Percentiles rank a stretch among this genome's conserved stretches.
These are phyloP conservation scores for Dillenia suffruticosa DNA, from an alignment of 164 flowering plant species.

Conservation along the genomic window DNA sequence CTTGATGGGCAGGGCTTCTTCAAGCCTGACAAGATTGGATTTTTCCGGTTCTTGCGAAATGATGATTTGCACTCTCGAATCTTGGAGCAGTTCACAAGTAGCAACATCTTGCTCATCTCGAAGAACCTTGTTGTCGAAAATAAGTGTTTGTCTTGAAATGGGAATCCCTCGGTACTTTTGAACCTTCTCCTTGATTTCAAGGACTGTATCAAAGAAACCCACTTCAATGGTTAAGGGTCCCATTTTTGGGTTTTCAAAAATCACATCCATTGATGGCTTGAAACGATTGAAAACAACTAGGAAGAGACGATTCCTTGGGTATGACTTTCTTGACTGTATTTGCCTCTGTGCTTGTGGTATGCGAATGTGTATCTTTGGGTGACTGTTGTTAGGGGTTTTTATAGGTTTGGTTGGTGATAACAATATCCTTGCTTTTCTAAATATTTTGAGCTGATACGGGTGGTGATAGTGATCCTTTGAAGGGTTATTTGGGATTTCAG, in stretches of 20 bases:
- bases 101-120: conserved; percentile 43
- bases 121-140: conserved; percentile 52
- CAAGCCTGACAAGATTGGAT: conserved; percentile 2
- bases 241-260: conserved; percentile 41
- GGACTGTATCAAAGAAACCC: conserved; percentile 64
- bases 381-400: no score
- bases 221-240: conserved; percentile 52
- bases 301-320: not conserved
- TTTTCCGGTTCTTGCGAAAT: conserved; percentile 19
- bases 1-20: conserved; percentile 3
- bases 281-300: no score
- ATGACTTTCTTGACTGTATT: not conserved
- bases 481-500: no score
- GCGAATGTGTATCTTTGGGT: no score
- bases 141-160: conserved; percentile 44
- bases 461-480: no score
- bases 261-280: conserved; percentile 40
- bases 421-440: no score
- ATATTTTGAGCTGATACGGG: conserved; percentile 35
- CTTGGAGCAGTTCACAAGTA: conserved; percentile 39
- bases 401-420: no score
- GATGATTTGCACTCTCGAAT: conserved; percentile 50
- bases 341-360: no score
- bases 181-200: conserved; percentile 70
- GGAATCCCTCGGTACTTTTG: conserved; percentile 54